Base-by-base conservation (phyloP, 441 rosid species). In the Populus hybrid region DNA sequence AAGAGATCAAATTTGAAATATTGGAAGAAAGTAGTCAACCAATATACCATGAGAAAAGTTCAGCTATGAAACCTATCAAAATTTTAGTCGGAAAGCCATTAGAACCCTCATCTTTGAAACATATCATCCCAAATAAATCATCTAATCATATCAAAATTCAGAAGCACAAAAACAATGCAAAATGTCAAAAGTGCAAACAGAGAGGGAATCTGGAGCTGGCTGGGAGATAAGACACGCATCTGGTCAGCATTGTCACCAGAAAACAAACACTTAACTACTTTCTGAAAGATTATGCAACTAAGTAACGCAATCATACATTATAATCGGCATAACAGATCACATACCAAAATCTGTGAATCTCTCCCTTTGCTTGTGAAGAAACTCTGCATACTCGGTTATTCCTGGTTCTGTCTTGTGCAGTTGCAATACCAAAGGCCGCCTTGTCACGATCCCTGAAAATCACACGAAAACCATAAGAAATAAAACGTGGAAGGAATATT, bases 361-460 rank as follows among this genome's bases (percentile, higher is more conserved):
- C 75, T 74, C 85, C 78, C 85, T 89, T 8, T 97, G 91, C 65
- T 89, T 79, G 77, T 94, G 97, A 72, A 91, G 93, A 81, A 94
- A 94, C 83, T 92, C 93, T 32, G 92, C 97, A 86, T 90, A 90
- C 34, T 92, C 98, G 77, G 81, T 82, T 23, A 73, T 8, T 67
- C 92, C 91, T 10, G 83, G 83, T 32, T 91, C 95, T 14, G 89
- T 84, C 82, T 91, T 91, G 81, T 91, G 92, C 76, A 94, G 86
- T 89, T 94, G 96, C 77, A 94, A 81, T 82, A 94, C 97, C 87
- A 94, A 88, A 69, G 98, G 98, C 76, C 98, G 86, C 74, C 98
- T 87, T 24, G 98, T 92, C 73, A 94, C 97, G 28, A 91, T 92
- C 50, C 98, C 97, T 94, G 84, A 69, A 79, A 64, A 46, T 70